Percentiles rank a stretch among this genome's conserved stretches.
Conservation (phyloP, 2,329 filamentous ascomycete species). For the Clarireedia monteithiana region DNA sequence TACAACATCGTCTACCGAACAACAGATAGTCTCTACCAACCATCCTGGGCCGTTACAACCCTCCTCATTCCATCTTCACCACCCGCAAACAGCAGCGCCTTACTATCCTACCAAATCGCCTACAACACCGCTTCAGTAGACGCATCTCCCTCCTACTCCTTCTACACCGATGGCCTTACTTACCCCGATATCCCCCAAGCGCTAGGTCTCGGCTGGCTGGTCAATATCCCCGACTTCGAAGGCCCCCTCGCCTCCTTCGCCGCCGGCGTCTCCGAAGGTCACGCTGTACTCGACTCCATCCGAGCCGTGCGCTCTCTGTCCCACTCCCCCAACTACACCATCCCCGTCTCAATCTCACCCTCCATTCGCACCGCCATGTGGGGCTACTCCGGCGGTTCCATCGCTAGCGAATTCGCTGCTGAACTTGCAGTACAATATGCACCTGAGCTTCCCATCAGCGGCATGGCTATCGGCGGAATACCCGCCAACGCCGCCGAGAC, state of each 20-base stretch:
- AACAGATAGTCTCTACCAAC: conserved; percentile 30
- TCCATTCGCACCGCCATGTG: conserved; percentile 30
- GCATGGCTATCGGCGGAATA: conserved; percentile 42
- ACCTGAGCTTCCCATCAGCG: conserved; percentile 41
- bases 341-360: neutral
- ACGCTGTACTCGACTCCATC: conserved; percentile 17
- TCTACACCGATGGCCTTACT: conserved; percentile 24
- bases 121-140: conserved; percentile 35
- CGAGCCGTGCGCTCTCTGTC: conserved; percentile 14
- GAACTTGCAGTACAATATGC: conserved; percentile 46
- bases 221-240: conserved; percentile 20
- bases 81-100: neutral
- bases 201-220: conserved; percentile 13
- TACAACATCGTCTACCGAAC: conserved; percentile 36
- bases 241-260: conserved; percentile 12
- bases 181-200: conserved; percentile 14
- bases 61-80: conserved; percentile 29
- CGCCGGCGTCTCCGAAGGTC: conserved; percentile 12
- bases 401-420: conserved; percentile 44
- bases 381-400: conserved; percentile 49
- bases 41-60: conserved; percentile 33
- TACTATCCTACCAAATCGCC: conserved; percentile 37
- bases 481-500: conserved; percentile 35
- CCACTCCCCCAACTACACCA: neutral
- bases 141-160: conserved; percentile 34